Evolutionary conservation across 2,329 filamentous ascomycete species (phyloP), one percentile per base, ranked within the genome.

Genomic region (Beauveria caledonica): DNA sequence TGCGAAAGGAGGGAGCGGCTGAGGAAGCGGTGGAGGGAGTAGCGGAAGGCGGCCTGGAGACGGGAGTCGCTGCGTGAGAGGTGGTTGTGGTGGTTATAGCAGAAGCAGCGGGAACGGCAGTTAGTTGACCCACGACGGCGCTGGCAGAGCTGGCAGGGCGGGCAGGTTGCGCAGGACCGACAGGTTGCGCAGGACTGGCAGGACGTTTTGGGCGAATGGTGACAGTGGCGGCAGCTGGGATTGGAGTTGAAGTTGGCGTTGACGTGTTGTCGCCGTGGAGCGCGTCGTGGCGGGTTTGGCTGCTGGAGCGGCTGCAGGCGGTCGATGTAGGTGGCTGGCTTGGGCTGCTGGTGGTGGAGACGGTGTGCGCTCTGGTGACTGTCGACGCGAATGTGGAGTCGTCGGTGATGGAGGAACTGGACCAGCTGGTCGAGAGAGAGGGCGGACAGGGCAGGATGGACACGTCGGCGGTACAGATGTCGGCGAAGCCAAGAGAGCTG

Each of bases 1-100:
- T 86, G 67, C 84, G 82, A 54, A 72, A 56, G 57, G 71, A 54
- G 33, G 49, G 39, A 63, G 68, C 55, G 54, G 64, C 55, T 54
- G 71, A 49, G n/a, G 48, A 48, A 62, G 68, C 55, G 56, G 64
- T 56, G 64, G 68, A 52, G 5, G 48, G 27, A 9, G 48, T 39
- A 13, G 36, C 42, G 25, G 57, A 52, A n/a, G 49, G 27, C 19
- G 33, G 27, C 42, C 33, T 46, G 40, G 40, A 25, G 48, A 45
- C 19, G 13, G 48, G 40, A 10, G 15, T 21, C 11, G 49, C 33
- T 33, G 48, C 33, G 19, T 45, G 36, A 11, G 36, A 29, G 44
- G 44, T 53, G 39, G 21, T 27, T 15, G 21, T 40, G 40, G 54
- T 52, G 27, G 21, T 57, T 21, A 49, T 55, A 54, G 62, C 51